Percentiles rank a stretch among this genome's conserved stretches.
phyloP scores from a whole-genome alignment of 148 eudicot species.

The Drosera capensis region DNA sequence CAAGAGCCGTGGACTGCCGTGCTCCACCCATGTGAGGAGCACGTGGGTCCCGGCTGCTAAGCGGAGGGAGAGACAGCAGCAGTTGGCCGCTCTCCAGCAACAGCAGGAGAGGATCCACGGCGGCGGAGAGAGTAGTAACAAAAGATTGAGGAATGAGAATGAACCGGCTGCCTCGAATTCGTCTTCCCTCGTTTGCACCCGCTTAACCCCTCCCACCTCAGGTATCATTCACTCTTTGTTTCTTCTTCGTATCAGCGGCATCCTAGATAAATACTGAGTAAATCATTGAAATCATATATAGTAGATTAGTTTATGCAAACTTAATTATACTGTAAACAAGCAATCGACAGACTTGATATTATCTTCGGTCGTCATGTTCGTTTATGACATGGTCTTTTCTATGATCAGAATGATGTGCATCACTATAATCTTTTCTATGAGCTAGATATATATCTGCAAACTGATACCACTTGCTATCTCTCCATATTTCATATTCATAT shows the following conservation, averaged over 20 bases:
- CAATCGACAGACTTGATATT: no score
- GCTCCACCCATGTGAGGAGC: slow-evolving; percentile 23
- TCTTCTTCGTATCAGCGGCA: no score
- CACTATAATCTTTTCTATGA: no score
- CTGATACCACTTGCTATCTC: no score
- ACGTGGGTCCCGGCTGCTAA: slow-evolving; percentile 27
- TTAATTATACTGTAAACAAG: no score
- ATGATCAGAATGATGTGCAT: no score
- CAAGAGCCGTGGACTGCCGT: slow-evolving; percentile 21
- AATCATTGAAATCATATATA: neutral
- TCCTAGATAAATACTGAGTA: neutral
- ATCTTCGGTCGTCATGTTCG: no score
- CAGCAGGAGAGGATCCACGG: neutral
- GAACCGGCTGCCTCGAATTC: slow-evolving; percentile 7
- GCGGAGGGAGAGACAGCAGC: slow-evolving; percentile 20
- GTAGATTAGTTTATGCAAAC: no score
- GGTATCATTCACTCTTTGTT: slow-evolving; percentile 9
- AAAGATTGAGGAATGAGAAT: neutral
- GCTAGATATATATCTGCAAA: no score
- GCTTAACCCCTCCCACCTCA: slow-evolving; percentile 13
- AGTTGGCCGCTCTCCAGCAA: neutral
- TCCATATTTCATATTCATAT: no score
- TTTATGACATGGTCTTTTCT: no score
- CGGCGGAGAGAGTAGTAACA: neutral
- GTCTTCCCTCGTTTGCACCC: slow-evolving; percentile 12